Evolutionary conservation across 768 basidiomycete species (phyloP).

Genomic region (Podaxis sp.): DNA sequence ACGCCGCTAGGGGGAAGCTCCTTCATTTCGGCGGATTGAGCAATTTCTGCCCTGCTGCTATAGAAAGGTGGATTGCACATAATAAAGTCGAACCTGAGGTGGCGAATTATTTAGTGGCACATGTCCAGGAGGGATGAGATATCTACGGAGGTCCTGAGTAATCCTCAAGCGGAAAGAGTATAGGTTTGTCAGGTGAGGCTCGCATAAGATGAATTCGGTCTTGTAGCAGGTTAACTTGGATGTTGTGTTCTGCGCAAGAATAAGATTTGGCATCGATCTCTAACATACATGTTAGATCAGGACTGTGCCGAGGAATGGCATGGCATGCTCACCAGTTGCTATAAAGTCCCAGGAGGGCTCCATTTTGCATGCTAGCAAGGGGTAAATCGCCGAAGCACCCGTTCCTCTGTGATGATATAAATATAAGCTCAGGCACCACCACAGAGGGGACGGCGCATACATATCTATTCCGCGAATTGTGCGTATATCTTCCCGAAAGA

Average conservation of each 20-base stretch:
- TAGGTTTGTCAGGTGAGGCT: slow-evolving; percentile 33
- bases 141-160: slow-evolving; percentile 18
- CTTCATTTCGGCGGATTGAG: slow-evolving; percentile 59
- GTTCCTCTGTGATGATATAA: slow-evolving; percentile 63
- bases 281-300: slow-evolving; percentile 25
- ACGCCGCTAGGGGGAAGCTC: slow-evolving; percentile 71
- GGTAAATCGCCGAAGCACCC: slow-evolving; percentile 89
- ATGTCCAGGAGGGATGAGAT: not conserved
- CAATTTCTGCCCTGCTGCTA: slow-evolving; percentile 67
- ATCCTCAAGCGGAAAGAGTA: slow-evolving; percentile 45
- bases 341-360: slow-evolving; percentile 56
- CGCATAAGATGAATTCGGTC: slow-evolving; percentile 50
- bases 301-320: not conserved
- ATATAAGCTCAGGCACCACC: not conserved
- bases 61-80: slow-evolving; percentile 99
- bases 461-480: slow-evolving; percentile 64
- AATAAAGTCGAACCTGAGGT: slow-evolving; percentile 64
- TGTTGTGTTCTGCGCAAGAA: slow-evolving; percentile 52
- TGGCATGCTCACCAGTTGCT: slow-evolving; percentile 59
- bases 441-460: slow-evolving; percentile 40
- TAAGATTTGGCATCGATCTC: slow-evolving; percentile 74
- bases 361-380: slow-evolving; percentile 65
- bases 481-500: slow-evolving; percentile 15
- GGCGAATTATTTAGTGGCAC: not conserved
- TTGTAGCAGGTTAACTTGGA: slow-evolving; percentile 54